phyloP scores from a whole-genome alignment of 2,329 filamentous ascomycete genomes.

The Dactylellina haptotyla region DNA sequence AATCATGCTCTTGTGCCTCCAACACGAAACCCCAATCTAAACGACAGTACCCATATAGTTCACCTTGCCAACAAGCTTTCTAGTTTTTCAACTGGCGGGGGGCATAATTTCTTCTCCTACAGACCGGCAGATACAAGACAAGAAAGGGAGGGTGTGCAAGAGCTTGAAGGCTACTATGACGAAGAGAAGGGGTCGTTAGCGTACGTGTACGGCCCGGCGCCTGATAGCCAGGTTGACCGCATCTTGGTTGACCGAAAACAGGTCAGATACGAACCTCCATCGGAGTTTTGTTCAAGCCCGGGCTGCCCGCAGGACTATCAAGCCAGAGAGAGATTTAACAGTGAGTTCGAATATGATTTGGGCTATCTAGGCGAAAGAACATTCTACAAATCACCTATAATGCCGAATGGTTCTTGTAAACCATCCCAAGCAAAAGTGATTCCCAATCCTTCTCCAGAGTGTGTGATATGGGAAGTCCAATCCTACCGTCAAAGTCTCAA shows the following conservation, averaged over 20 bases:
- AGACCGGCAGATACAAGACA: background rate
- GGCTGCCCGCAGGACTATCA: too few species aligned
- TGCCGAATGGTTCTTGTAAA: background rate
- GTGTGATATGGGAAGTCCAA: too few species aligned
- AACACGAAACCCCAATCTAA: background rate
- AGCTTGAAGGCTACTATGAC: background rate
- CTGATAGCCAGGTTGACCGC: background rate
- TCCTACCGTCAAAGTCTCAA: too few species aligned
- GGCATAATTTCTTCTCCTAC: constrained; percentile 3
- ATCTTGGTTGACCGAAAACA: constrained; percentile 9
- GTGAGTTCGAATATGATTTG: background rate
- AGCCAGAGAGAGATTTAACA: background rate
- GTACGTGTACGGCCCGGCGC: background rate
- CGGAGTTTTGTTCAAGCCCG: background rate
- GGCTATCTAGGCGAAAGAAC: background rate
- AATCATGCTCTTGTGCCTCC: background rate
- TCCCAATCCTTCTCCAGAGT: background rate
- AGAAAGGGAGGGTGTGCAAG: too few species aligned
- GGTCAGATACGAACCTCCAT: background rate
- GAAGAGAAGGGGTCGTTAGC: background rate
- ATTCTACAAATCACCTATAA: background rate
- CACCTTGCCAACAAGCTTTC: background rate
- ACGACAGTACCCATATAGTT: background rate
- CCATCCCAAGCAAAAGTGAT: background rate
- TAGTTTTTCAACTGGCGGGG: background rate